These are phyloP conservation scores for Ensete glaucum DNA, from an alignment of 176 grass and related monocot genomes.

Conservation along the genomic window DNA sequence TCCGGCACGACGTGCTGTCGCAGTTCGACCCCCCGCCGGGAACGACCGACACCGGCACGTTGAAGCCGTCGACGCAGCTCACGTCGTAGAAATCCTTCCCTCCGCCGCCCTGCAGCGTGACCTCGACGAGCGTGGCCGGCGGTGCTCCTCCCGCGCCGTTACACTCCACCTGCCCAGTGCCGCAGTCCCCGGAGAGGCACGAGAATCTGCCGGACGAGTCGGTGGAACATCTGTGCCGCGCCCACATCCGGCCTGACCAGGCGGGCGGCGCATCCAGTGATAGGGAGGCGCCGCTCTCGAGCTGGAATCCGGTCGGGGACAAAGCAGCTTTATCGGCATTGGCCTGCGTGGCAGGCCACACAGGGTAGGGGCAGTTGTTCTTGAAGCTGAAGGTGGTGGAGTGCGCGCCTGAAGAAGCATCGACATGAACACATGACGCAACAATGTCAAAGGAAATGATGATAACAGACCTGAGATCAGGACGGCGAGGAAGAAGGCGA, in stretches of 20 bases:
- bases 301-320: constrained; percentile 37
- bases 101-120: constrained; percentile 34
- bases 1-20: constrained; percentile 10
- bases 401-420: constrained; percentile 13
- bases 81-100: constrained; percentile 49
- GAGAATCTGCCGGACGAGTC: constrained; percentile 28
- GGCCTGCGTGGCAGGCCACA: constrained; percentile 40
- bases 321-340: not conserved
- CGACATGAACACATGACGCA: not conserved
- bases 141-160: constrained; percentile 22
- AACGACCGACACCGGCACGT: constrained; percentile 35
- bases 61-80: constrained; percentile 63
- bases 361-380: constrained; percentile 41
- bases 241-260: constrained; percentile 60
- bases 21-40: not conserved
- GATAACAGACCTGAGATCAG: no score
- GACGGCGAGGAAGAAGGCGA: no score
- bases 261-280: constrained; percentile 1
- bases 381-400: constrained; percentile 36
- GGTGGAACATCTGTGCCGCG: constrained; percentile 25
- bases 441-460: no score
- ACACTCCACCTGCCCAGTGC: constrained; percentile 34
- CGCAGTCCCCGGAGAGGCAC: constrained; percentile 48
- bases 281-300: constrained; percentile 13
- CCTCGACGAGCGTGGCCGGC: constrained; percentile 43